Evolutionary conservation across 1,139 yeast genomes (phyloP), one percentile per base, ranked within the genome.

Genomic region (Pichia sp.): DNA sequence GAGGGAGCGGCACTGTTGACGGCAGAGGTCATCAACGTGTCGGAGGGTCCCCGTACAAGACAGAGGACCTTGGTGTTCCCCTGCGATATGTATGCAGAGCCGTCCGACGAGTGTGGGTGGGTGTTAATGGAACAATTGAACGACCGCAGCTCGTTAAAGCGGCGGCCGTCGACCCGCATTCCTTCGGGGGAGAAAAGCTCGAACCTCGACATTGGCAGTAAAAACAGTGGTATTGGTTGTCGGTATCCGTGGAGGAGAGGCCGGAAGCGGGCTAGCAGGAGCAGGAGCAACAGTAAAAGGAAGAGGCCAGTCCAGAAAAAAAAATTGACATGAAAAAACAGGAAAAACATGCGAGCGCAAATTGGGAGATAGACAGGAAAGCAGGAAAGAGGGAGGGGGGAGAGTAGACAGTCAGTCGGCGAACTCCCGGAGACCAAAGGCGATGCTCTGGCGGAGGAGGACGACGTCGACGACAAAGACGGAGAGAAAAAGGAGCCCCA

Each of bases 161-260:
- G 78, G 66, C 99, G 81, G 4, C 99, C 99, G 66, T 93, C 98
- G 10, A 87, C 76, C 62, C 98, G 78, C 50, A 93, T 77, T 4
- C 98, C 99, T 70, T 92, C 98, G 1, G 97, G 97, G 0, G 97
- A 90, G 66, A 88, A 90, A 51, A 92, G 72, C 73, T 92, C 99
- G 69, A 84, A 75, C 56, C 87, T 58, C 36, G 66, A 64, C 67
- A 64, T 65, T 4, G 4, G 7, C 5, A 5, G 30, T 42, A 19
- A 11, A 5, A 4, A 42, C 13, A 26, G 29, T n/a, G 13, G 31
- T 19, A 26, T 26, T n/a, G 8, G 32, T 10, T 26, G 2, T 23
- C 2, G 47, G 8, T 8, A 5, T 29, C 15, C 23, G 23, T 19
- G 2, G 23, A 19, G 3, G 23, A 19, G 23, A 19, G 3, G 23